A percentile compares a stretch with the other conserved stretches of the same genome.
These are phyloP conservation scores for Chloris gayana DNA, from an alignment of 176 grass and related monocot genomes.

Conservation along the genomic window DNA sequence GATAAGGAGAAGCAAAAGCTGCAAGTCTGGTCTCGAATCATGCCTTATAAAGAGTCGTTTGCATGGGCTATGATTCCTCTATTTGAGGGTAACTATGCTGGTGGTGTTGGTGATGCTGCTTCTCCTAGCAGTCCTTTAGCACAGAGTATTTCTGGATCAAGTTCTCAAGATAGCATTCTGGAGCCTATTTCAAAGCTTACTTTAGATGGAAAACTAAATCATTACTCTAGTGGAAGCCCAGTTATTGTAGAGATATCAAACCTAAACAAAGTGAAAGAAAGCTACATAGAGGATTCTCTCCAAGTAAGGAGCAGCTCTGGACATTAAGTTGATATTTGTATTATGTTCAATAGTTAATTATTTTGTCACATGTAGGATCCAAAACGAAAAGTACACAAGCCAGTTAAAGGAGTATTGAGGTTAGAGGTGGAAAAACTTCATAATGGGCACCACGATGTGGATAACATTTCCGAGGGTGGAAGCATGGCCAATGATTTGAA, in stretches of 20 bases:
- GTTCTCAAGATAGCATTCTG: conserved; percentile 73
- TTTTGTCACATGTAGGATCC: conserved; percentile 70
- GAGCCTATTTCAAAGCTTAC: conserved; percentile 89
- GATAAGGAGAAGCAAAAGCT: conserved; percentile 98
- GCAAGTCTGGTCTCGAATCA: conserved; percentile 94
- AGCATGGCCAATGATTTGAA: conserved; percentile 79
- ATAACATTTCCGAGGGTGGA: conserved; percentile 91
- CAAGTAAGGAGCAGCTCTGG: conserved; percentile 55
- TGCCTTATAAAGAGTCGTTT: conserved; percentile 92
- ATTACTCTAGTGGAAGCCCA: conserved; percentile 86
- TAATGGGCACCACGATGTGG: conserved; percentile 53
- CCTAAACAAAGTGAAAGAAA: conserved; percentile 98
- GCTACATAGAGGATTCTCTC: conserved; percentile 95
- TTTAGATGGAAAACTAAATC: conserved; percentile 81
- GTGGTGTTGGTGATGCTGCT: conserved; percentile 53
- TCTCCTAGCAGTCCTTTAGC: conserved; percentile 91
- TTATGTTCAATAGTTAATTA: conserved; percentile 19
- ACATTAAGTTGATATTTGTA: conserved; percentile 24
- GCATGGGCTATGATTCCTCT: conserved; percentile 95
- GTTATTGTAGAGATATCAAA: conserved; percentile 96
- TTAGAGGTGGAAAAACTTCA: conserved; percentile 96
- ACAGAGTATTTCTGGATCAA: conserved; percentile 79
- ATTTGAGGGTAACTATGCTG: conserved; percentile 80
- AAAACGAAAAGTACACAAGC: conserved; percentile 98
- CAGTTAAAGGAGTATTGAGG: conserved; percentile 88